A percentile compares a stretch with the other conserved stretches of the same genome.
Conservation (phyloP, 805 yeast species). For the Lipomyces chichibuensis region DNA sequence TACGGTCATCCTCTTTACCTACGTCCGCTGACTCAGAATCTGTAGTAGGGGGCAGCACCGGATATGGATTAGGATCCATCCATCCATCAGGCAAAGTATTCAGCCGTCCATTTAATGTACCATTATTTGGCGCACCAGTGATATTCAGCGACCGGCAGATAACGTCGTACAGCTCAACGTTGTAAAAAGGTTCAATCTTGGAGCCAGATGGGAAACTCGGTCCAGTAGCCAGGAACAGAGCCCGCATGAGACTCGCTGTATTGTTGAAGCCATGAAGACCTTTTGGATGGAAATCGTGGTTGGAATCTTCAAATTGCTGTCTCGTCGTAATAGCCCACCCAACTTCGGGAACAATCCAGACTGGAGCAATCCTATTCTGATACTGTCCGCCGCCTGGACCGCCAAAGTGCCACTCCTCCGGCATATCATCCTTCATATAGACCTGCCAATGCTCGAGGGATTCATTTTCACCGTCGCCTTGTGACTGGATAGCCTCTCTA, state of each 20-base stretch:
- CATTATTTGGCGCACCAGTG: conserved; percentile 63
- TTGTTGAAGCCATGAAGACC: conserved; percentile 90
- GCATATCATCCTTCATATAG: conserved; percentile 59
- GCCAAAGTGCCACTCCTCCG: conserved; percentile 60
- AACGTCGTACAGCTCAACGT: conserved; percentile 72
- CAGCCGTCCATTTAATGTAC: conserved; percentile 43
- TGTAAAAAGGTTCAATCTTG: conserved; percentile 65
- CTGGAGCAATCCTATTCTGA: conserved; percentile 72
- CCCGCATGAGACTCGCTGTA: conserved; percentile 77
- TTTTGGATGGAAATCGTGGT: conserved; percentile 57
- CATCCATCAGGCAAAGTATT: conserved; percentile 38
- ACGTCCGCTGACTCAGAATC: not conserved
- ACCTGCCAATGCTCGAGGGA: conserved; percentile 48
- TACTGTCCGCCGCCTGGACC: conserved; percentile 47
- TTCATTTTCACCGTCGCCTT: conserved; percentile 38
- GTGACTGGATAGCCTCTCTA: conserved; percentile 41
- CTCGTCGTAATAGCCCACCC: conserved; percentile 77
- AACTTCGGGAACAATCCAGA: conserved; percentile 81
- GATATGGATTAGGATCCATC: conserved; percentile 36
- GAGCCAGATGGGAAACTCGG: conserved; percentile 63
- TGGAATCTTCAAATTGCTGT: conserved; percentile 55
- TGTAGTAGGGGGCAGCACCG: not conserved
- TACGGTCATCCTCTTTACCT: too few relatives aligned
- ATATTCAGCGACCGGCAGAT: conserved; percentile 65
- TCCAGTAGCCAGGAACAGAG: conserved; percentile 77